These are phyloP conservation scores for Debaryomyces sp. DNA, from an alignment of 1,139 yeast genomes.

Conservation along the genomic window DNA sequence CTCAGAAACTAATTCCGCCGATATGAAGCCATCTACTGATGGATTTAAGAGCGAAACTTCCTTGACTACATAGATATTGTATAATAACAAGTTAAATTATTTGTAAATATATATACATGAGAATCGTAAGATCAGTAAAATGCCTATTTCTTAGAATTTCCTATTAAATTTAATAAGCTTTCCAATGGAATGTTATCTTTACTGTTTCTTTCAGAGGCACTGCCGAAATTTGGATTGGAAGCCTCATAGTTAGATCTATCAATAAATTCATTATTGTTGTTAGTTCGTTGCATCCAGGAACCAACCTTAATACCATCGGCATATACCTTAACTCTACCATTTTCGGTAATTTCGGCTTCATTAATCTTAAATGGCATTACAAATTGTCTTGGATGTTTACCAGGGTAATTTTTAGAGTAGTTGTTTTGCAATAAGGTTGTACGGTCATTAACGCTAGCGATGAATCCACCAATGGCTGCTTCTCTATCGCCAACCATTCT, in stretches of 20 bases:
- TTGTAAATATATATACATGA: conserved; percentile 9
- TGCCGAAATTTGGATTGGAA: conserved; percentile 34
- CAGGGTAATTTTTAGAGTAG: conserved; percentile 44
- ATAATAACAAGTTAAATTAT: conserved; percentile 4
- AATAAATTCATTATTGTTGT: conserved; percentile 18
- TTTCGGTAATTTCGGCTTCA: conserved; percentile 41
- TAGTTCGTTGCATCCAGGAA: conserved; percentile 39
- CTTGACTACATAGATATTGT: conserved; percentile 1
- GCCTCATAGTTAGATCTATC: conserved; percentile 30
- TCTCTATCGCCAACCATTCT: conserved; percentile 58
- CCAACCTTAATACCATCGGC: conserved; percentile 48
- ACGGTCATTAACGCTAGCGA: conserved; percentile 46
- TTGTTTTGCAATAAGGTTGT: conserved; percentile 43
- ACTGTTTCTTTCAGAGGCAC: conserved; percentile 38
- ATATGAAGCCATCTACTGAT: conserved; percentile 6
- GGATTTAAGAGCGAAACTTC: not conserved
- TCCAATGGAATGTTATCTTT: conserved; percentile 36
- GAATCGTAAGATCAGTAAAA: conserved; percentile 7
- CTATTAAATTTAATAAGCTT: conserved; percentile 36
- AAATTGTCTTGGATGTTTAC: conserved; percentile 48
- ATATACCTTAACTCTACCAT: conserved; percentile 40
- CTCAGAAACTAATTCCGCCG: not conserved
- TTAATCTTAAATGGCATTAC: conserved; percentile 46
- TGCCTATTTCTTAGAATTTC: conserved; percentile 8
- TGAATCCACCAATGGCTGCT: conserved; percentile 80